Conservation (phyloP, 345 rosid genomes). For the Moricandia arvensis region DNA sequence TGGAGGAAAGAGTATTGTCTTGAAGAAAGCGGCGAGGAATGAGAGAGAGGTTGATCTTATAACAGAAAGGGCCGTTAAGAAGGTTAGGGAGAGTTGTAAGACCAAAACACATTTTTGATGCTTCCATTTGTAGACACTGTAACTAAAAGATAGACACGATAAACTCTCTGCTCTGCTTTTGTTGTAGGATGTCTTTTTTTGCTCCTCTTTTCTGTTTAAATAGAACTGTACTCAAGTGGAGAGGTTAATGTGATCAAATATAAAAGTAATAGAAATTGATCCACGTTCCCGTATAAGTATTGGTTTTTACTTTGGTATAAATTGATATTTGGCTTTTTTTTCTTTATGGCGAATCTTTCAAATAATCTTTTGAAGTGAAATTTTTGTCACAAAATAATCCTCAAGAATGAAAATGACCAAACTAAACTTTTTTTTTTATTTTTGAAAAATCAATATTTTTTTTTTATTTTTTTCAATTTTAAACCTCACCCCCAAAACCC, state of each 20-base stretch:
- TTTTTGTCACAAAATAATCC: too few relatives aligned
- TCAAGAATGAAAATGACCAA: too few relatives aligned
- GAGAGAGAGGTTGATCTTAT: background rate
- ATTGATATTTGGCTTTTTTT: too few relatives aligned
- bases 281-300: too few relatives aligned
- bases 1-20: background rate
- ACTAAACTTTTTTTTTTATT: too few relatives aligned
- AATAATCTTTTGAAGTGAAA: too few relatives aligned
- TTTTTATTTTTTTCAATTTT: too few relatives aligned
- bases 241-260: background rate
- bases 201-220: background rate
- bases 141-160: background rate
- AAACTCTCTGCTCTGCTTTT: background rate
- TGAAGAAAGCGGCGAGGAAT: background rate
- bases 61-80: background rate
- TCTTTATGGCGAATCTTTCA: too few relatives aligned
- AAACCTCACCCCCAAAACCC: too few relatives aligned
- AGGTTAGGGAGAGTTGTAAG: background rate
- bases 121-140: background rate
- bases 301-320: too few relatives aligned
- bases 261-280: too few relatives aligned
- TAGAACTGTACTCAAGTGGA: background rate
- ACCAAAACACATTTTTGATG: conserved; percentile 5
- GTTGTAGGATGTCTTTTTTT: background rate
- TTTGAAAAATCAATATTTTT: too few relatives aligned